A percentile compares a stretch with the other conserved stretches of the same genome.
Evolutionary conservation across 768 basidiomycete genomes (phyloP).

Genomic region (Mycena galericulata): DNA sequence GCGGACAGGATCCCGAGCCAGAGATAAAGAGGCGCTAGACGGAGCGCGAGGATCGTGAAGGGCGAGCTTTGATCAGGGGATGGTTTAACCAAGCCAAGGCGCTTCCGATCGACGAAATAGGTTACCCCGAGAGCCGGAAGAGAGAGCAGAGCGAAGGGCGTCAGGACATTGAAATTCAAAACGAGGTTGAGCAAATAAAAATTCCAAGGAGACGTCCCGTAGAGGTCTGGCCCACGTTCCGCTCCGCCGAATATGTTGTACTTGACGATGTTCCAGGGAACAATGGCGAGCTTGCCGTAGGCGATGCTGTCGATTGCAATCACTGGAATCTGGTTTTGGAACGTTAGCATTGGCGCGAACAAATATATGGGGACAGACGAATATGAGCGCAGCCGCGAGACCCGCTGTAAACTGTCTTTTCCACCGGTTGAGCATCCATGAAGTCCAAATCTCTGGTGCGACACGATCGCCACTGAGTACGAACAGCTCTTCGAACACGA

Average conservation of each 20-base stretch:
- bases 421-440: conserved; percentile 76
- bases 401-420: conserved; percentile 66
- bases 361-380: conserved; percentile 60
- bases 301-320: conserved; percentile 85
- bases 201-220: conserved; percentile 89
- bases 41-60: conserved; percentile 78
- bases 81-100: conserved; percentile 70
- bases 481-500: conserved; percentile 91
- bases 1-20: conserved; percentile 85
- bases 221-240: conserved; percentile 89
- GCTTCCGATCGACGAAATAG: conserved; percentile 77
- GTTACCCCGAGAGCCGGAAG: conserved; percentile 85
- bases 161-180: conserved; percentile 93
- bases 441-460: conserved; percentile 51
- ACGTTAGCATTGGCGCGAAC: background rate
- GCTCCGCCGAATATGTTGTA: conserved; percentile 93
- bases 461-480: conserved; percentile 78
- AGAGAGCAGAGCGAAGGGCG: conserved; percentile 84
- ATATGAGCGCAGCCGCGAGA: conserved; percentile 66
- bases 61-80: conserved; percentile 77
- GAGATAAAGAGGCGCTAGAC: conserved; percentile 92
- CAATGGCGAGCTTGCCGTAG: conserved; percentile 82
- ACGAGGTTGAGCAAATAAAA: conserved; percentile 92
- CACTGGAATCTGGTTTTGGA: conserved; percentile 80
- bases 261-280: conserved; percentile 92